phyloP scores from a whole-genome alignment of 495 filamentous ascomycete species.

The Chaetomidium leptoderma region DNA sequence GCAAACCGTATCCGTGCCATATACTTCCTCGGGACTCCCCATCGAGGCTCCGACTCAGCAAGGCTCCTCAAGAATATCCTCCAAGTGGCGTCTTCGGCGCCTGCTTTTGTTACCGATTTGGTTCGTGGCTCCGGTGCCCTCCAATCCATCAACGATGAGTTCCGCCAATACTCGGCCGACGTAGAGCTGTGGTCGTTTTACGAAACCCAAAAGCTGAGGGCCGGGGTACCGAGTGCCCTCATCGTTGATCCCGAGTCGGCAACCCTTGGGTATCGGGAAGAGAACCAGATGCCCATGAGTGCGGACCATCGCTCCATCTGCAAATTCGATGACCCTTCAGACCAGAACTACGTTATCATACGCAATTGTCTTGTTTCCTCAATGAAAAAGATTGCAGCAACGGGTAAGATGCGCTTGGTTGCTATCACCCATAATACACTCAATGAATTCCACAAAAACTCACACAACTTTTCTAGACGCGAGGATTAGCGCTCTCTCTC shows the following conservation, averaged over 20 bases:
- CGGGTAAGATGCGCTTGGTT: not conserved
- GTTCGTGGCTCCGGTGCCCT: slow-evolving; percentile 26
- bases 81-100: slow-evolving; percentile 12
- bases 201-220: slow-evolving; percentile 31
- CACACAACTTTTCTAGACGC: not conserved
- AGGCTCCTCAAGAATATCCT: slow-evolving; percentile 12
- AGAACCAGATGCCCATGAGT: slow-evolving; percentile 32
- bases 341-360: slow-evolving; percentile 16
- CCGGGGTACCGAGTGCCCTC: slow-evolving; percentile 13
- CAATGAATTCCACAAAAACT: too few species aligned
- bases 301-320: slow-evolving; percentile 39
- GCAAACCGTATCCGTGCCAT: slow-evolving; percentile 14
- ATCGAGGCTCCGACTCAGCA: slow-evolving; percentile 25
- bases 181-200: slow-evolving; percentile 45
- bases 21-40: slow-evolving; percentile 31
- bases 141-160: slow-evolving; percentile 45
- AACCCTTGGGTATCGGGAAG: slow-evolving; percentile 24
- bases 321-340: slow-evolving; percentile 20
- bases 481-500: not conserved
- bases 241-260: slow-evolving; percentile 44
- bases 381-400: not conserved
- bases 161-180: slow-evolving; percentile 34
- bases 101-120: slow-evolving; percentile 41
- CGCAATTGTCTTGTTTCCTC: slow-evolving; percentile 9
- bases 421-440: too few species aligned